Evolutionary conservation across 805 yeast genomes (phyloP), one percentile per base, ranked within the genome.

Genomic region (Ascoidea rubescens): DNA sequence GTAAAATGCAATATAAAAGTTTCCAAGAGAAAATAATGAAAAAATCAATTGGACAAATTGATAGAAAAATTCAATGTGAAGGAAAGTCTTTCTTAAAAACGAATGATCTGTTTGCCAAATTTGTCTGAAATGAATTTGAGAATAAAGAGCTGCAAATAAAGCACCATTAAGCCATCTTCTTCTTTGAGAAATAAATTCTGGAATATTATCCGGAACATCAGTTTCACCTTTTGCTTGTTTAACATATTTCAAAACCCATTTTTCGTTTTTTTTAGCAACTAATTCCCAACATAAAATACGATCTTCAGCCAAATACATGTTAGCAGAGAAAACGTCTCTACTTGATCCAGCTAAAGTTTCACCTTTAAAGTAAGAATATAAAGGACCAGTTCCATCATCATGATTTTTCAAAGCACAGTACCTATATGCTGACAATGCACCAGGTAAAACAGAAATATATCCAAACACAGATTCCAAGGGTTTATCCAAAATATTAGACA

Each of bases 81-180:
- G 73, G 63, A 84, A 80, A 58, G 87, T 60, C 67, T 91, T 90
- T 61, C 99, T 76, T n/a, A 78, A 58, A 7, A 75, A 61, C 1
- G 96, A 84, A 67, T 93, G 99, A 59, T 82, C 85, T 0, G 96
- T 87, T 55, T 77, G 71, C 96, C 96, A 91, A 53, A 93, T 85
- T 59, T 86, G 85, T 52, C 80, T 75, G 75, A 90, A 87, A 64
- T 90, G 95, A 52, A 86, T 62, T 57, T 87, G 87, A 1, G 97
- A 82, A 64, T 85, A 93, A 52, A 90, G 72, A 4, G 98, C 98
- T 0, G 99, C 98, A 70, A 93, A 93, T 63, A 93, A 78, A 1
- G 99, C 95, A 65, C 99, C 99, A 67, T 91, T 91, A 55, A 91
- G 76, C 99, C 99, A 91, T 73, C 99, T 82, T 71, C 99, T 84